Evolutionary conservation across 768 basidiomycete species (phyloP).

Genomic region (Agrocybe praecox): DNA sequence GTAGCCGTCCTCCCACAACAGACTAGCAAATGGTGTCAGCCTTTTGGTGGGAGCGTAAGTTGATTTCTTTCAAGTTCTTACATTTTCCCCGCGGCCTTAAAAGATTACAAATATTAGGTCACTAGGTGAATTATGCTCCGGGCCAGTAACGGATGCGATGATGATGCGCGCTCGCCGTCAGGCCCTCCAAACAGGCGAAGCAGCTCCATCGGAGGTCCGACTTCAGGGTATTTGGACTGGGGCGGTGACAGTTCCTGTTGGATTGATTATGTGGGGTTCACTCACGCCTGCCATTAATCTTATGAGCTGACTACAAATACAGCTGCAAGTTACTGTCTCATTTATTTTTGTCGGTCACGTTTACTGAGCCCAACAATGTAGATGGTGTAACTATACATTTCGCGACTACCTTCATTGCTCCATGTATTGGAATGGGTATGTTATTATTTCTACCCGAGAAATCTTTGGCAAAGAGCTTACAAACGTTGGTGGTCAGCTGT

Average conservation of each 20-base stretch:
- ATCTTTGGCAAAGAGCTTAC: background rate
- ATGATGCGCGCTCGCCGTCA: slow-evolving; percentile 33
- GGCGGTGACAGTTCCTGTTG: slow-evolving; percentile 34
- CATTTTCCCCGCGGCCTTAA: background rate
- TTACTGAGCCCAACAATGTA: slow-evolving; percentile 3
- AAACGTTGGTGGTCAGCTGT: slow-evolving; percentile 21
- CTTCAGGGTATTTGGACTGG: slow-evolving; percentile 43
- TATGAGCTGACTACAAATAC: background rate
- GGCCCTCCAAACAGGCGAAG: slow-evolving; percentile 24
- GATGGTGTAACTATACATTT: slow-evolving; percentile 38
- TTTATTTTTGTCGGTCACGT: background rate
- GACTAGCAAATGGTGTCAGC: slow-evolving; percentile 38
- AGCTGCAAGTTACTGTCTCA: slow-evolving; percentile 6
- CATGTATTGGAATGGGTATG: slow-evolving; percentile 41
- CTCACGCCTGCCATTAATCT: background rate
- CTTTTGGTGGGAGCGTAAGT: slow-evolving; percentile 36
- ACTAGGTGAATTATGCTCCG: slow-evolving; percentile 37
- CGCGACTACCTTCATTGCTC: slow-evolving; percentile 34
- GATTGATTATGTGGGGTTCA: slow-evolving; percentile 32
- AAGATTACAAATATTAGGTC: slow-evolving; percentile 17
- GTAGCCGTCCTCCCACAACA: slow-evolving; percentile 6
- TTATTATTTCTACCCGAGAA: background rate
- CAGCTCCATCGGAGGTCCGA: slow-evolving; percentile 32
- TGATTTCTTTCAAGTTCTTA: background rate
- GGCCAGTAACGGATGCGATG: slow-evolving; percentile 37